phyloP scores from a whole-genome alignment of 805 yeast species.

The Jamesozyma piceae region DNA sequence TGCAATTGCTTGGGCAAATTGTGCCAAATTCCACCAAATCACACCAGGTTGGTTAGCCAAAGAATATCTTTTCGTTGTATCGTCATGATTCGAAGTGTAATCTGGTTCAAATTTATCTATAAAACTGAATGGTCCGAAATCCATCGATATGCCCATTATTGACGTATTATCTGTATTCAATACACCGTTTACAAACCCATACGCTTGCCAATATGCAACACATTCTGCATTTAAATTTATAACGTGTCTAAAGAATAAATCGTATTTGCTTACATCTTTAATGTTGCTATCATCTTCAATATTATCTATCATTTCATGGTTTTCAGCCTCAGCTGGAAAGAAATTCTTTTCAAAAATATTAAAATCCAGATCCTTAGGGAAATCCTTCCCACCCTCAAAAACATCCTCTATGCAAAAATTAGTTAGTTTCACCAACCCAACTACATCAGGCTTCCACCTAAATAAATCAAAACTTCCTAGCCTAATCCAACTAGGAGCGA shows the following conservation, averaged over 20 bases:
- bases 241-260: conserved; percentile 60
- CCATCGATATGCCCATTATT: conserved; percentile 77
- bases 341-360: conserved; percentile 20
- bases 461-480: conserved; percentile 82
- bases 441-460: conserved; percentile 60
- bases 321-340: conserved; percentile 22
- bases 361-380: conserved; percentile 22
- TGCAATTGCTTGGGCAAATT: conserved; percentile 76
- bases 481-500: conserved; percentile 81
- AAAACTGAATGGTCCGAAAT: conserved; percentile 90
- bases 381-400: conserved; percentile 33
- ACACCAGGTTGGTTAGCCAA: conserved; percentile 78
- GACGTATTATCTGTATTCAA: conserved; percentile 91
- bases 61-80: conserved; percentile 58
- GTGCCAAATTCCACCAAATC: conserved; percentile 86
- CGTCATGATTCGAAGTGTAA: conserved; percentile 88
- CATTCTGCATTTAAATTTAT: conserved; percentile 65
- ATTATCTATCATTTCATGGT: conserved; percentile 6
- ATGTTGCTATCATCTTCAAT: conserved; percentile 10
- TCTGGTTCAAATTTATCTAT: conserved; percentile 76
- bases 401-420: conserved; percentile 66
- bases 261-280: conserved; percentile 48
- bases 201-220: conserved; percentile 80
- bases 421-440: conserved; percentile 51
- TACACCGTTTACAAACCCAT: conserved; percentile 91